These are phyloP conservation scores for Oryza officinalis DNA, from an alignment of 176 grass and related monocot species.

Conservation along the genomic window DNA sequence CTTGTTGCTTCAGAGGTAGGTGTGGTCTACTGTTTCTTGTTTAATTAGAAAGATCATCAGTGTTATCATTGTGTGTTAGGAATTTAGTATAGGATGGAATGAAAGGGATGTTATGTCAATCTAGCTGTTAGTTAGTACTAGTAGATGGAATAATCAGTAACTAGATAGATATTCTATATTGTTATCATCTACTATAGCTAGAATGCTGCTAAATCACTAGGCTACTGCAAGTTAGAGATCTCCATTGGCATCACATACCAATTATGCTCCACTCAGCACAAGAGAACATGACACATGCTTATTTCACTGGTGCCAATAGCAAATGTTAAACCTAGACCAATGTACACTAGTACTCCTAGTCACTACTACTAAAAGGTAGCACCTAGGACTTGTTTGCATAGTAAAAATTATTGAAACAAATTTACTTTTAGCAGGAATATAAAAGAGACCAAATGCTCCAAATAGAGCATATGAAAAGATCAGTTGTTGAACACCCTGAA, in stretches of 20 bases:
- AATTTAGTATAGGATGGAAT: not conserved
- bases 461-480: not conserved
- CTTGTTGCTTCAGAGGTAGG: not conserved
- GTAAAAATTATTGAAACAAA: not conserved
- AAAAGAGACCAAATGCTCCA: not conserved
- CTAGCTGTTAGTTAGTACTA: not conserved
- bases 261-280: slow-evolving; percentile 28
- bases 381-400: not conserved
- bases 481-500: not conserved
- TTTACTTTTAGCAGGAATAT: not conserved
- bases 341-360: not conserved
- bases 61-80: slow-evolving; percentile 6
- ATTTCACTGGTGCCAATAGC: slow-evolving; percentile 17
- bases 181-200: slow-evolving; percentile 7
- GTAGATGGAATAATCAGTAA: not conserved
- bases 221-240: not conserved
- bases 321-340: slow-evolving; percentile 17
- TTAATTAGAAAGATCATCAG: not conserved
- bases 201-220: slow-evolving; percentile 15
- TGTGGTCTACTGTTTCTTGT: not conserved
- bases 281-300: slow-evolving; percentile 46
- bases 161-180: not conserved
- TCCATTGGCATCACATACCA: slow-evolving; percentile 3
- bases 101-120: slow-evolving; percentile 29
- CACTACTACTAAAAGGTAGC: not conserved